Evolutionary conservation across 768 basidiomycete species (phyloP), one percentile per base, ranked within the genome.

Genomic region (Wakefieldia striispora): DNA sequence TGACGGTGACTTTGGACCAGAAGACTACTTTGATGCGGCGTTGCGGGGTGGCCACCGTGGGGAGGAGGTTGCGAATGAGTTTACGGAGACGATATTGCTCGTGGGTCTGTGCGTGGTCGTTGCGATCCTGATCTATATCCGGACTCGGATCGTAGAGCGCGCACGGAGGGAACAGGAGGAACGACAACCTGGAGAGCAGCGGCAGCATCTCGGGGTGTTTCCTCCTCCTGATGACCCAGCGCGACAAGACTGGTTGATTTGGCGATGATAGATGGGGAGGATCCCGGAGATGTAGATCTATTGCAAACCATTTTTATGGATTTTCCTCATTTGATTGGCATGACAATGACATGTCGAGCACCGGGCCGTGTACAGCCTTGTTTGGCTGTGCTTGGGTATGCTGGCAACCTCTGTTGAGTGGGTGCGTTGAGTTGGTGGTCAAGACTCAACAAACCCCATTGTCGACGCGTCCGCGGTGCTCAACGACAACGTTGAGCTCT

Each of bases 1-100:
- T 21, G 86, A 90, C 24, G 74, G 76, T 43, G 90, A 91, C 50
- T 83, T 83, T 54, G 85, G 84, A 8, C 84, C 88, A 0, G 91
- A 94, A 40, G 91, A 91, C 60, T 90, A 91, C 66, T 86, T 84
- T 57, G 88, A 91, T 24, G 86, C 75, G 3, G 78, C 81, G 5
- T 50, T 82, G 55, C 78, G 84, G 20, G 80, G 80, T 13, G 76
- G 79, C 4, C 70, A 78, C 43, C 77, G 82, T 13, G 83, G 81
- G 14, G 83, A 86, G 17, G 81, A 76, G n/a, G 81, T 80, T 1
- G 67, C 64, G 14, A 82, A 91, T 51, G 89, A 91, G 57, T 83
- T 91, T 49, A 72, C 71, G 27, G 93, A 95, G 73, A 95, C 88
- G 21, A 78, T 91, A 71, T 65, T 93, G 34, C 75, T 95, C 37